Percentiles rank a stretch among this genome's conserved stretches.
Conservation (phyloP, 441 rosid species). For the Populus hybrid region DNA sequence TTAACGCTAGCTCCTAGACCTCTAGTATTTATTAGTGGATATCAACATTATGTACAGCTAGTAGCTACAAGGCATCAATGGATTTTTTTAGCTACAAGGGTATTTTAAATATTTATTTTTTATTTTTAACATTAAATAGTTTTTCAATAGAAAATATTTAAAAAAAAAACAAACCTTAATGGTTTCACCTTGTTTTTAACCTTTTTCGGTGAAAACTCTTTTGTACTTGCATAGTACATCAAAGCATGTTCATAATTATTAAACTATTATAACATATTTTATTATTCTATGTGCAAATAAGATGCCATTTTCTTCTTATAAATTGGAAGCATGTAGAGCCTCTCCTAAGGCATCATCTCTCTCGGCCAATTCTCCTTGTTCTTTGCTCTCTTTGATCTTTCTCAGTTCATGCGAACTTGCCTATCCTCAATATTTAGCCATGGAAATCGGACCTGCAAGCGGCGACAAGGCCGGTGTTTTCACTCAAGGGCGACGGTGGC, state of each 20-base stretch:
- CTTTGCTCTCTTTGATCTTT: background rate
- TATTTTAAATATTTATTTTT: too few relatives aligned
- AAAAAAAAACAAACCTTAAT: background rate
- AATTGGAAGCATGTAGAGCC: conserved; percentile 18
- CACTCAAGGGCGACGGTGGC: conserved; percentile 7
- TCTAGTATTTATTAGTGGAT: too few relatives aligned
- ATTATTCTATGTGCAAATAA: background rate
- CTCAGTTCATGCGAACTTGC: conserved; percentile 5
- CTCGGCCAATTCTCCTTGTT: background rate
- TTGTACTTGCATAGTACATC: conserved; percentile 25
- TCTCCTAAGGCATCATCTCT: conserved; percentile 16
- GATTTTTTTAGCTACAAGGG: too few relatives aligned
- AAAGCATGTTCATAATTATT: background rate
- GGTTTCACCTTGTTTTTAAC: background rate
- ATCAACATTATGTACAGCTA: too few relatives aligned
- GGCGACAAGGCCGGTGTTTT: conserved; percentile 17
- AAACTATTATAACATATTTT: background rate
- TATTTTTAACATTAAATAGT: too few relatives aligned
- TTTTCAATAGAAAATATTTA: too few relatives aligned
- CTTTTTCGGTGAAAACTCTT: background rate
- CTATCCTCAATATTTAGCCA: conserved; percentile 13
- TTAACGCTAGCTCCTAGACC: too few relatives aligned
- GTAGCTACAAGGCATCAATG: too few relatives aligned
- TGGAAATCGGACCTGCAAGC: conserved; percentile 24
- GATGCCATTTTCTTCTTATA: conserved; percentile 19